Percentiles rank a stretch among this genome's conserved stretches.
Conservation (phyloP, 2,329 filamentous ascomycete species). For the Ophiostoma novo-ulmi region DNA sequence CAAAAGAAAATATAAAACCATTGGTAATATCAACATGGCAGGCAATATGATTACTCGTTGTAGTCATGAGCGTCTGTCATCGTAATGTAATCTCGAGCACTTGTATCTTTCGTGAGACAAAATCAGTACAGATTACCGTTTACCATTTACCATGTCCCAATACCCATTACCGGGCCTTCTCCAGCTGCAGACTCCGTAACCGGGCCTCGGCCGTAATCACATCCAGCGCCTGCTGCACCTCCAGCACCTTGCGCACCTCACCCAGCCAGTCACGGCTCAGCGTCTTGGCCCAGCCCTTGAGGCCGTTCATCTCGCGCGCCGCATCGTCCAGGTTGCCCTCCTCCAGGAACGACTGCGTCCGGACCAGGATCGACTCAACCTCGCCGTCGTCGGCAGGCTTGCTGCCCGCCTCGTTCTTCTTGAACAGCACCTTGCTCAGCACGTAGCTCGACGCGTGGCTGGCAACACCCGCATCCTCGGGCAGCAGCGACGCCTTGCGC, state of each 20-base stretch:
- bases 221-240: slow-evolving; percentile 93
- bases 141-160: too few species aligned
- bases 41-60: neutral
- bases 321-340: slow-evolving; percentile 89
- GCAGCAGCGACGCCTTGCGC: slow-evolving; percentile 85
- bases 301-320: slow-evolving; percentile 87
- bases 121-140: neutral
- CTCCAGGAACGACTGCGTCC: slow-evolving; percentile 85
- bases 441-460: slow-evolving; percentile 87
- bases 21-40: slow-evolving; percentile 10
- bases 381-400: slow-evolving; percentile 50
- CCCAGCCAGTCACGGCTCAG: slow-evolving; percentile 89
- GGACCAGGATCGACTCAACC: slow-evolving; percentile 88
- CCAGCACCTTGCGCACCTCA: slow-evolving; percentile 85
- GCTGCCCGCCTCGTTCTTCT: slow-evolving; percentile 80
- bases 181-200: slow-evolving; percentile 78
- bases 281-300: slow-evolving; percentile 92
- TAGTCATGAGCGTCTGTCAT: neutral
- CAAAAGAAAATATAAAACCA: slow-evolving; percentile 10
- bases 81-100: neutral
- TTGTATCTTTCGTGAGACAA: neutral
- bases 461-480: slow-evolving; percentile 89
- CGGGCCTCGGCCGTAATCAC: slow-evolving; percentile 90
- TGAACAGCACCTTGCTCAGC: slow-evolving; percentile 91
- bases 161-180: slow-evolving; percentile 44